These are phyloP conservation scores for Phaeoacremonium minimum DNA, from an alignment of 2,329 filamentous ascomycete genomes.

Conservation along the genomic window DNA sequence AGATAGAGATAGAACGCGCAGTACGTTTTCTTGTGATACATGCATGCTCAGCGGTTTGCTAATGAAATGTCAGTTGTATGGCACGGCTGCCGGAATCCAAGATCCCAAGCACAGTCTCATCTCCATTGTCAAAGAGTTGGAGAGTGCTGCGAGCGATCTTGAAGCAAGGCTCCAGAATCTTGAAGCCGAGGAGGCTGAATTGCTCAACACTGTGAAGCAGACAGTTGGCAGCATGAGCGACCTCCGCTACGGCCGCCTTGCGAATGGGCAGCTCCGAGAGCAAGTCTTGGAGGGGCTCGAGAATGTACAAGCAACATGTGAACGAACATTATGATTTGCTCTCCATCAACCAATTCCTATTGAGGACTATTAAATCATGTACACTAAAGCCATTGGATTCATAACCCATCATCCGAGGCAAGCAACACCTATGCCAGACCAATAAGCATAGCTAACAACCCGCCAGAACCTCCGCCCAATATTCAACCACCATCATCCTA, in stretches of 20 bases:
- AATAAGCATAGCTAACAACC: no score
- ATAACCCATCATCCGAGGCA: no score
- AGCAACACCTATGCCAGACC: no score
- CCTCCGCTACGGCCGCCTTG: slow-evolving; percentile 73
- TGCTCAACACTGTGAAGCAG: slow-evolving; percentile 58
- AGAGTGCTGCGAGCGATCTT: slow-evolving; percentile 60
- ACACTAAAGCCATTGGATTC: no score
- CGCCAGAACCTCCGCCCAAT: no score
- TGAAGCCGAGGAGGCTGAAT: slow-evolving; percentile 56
- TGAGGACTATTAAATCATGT: no score
- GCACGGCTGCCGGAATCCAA: slow-evolving; percentile 52
- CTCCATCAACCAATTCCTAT: no score
- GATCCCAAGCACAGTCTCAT: slow-evolving; percentile 54
- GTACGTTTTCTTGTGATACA: slow-evolving; percentile 28
- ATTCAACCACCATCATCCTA: no score
- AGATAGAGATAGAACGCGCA: slow-evolving; percentile 58
- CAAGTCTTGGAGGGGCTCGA: slow-evolving; percentile 66
- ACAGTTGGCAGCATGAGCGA: slow-evolving; percentile 74
- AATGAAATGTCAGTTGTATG: slow-evolving; percentile 24
- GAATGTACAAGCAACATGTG: slow-evolving; percentile 61
- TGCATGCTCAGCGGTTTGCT: slow-evolving; percentile 1
- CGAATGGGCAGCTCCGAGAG: slow-evolving; percentile 56
- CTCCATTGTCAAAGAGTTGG: slow-evolving; percentile 65
- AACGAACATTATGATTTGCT: slow-evolving; percentile 35
- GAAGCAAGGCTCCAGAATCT: slow-evolving; percentile 64